These are phyloP conservation scores for Spizellomyces punctatus DNA, from an alignment of 192 early-diverging fungal species.

Conservation along the genomic window DNA sequence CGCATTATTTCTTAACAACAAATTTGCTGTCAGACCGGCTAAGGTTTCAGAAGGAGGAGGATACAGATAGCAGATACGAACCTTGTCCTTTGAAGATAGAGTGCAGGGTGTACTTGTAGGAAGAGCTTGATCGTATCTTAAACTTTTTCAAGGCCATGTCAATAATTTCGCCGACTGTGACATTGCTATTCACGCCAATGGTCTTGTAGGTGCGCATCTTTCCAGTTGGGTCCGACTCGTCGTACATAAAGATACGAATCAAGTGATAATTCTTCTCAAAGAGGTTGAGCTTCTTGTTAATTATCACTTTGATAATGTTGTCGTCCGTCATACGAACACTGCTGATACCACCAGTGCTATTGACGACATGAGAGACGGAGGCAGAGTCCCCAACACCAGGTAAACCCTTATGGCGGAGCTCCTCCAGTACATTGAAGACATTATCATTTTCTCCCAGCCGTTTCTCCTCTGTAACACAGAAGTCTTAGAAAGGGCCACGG, in stretches of 20 bases:
- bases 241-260: constrained; percentile 46
- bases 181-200: constrained; percentile 42
- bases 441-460: constrained; percentile 35
- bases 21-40: background rate
- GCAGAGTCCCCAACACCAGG: constrained; percentile 41
- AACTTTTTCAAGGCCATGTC: constrained; percentile 51
- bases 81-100: constrained; percentile 39
- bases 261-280: constrained; percentile 52
- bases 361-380: constrained; percentile 21
- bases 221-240: constrained; percentile 23
- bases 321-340: constrained; percentile 48
- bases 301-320: constrained; percentile 56
- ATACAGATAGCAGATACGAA: constrained; percentile 18
- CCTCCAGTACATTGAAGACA: constrained; percentile 41
- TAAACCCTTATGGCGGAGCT: constrained; percentile 40
- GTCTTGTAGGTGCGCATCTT: constrained; percentile 51
- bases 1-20: constrained; percentile 28
- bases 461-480: constrained; percentile 36
- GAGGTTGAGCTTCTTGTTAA: constrained; percentile 54
- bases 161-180: constrained; percentile 37
- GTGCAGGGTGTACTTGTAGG: constrained; percentile 29
- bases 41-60: background rate
- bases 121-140: constrained; percentile 26
- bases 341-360: constrained; percentile 15
- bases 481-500: background rate